Evolutionary conservation across 1,284 basidiomycete species (phyloP).

Genomic region (Irpex sp.): DNA sequence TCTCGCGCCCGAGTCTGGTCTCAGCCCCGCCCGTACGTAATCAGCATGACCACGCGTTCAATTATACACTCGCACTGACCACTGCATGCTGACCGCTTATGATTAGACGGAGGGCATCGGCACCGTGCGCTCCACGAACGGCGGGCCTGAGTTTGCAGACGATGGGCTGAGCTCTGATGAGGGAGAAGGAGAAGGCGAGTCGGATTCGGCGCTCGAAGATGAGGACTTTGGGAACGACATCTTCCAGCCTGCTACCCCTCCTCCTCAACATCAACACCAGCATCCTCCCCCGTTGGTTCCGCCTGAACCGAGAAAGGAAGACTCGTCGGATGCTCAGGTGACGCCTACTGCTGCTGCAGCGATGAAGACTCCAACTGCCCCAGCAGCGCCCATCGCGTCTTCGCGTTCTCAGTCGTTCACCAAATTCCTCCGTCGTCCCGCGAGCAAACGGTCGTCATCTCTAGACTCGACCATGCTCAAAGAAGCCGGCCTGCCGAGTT

Average conservation of each 20-base stretch:
- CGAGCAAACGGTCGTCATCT: constrained; percentile 29
- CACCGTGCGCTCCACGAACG: constrained; percentile 70
- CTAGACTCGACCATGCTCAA: constrained; percentile 23
- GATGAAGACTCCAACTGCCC: constrained; percentile 8
- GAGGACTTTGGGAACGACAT: constrained; percentile 25
- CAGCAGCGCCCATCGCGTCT: constrained; percentile 16
- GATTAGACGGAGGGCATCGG: constrained; percentile 84
- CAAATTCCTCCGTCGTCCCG: constrained; percentile 32
- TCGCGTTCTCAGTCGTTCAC: constrained; percentile 25
- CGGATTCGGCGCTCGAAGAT: constrained; percentile 32
- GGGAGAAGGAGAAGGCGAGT: constrained; percentile 34
- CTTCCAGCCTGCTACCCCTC: not conserved
- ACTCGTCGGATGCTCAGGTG: not conserved
- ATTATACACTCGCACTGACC: not conserved
- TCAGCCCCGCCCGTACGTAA: constrained; percentile 77
- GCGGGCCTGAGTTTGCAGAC: constrained; percentile 61
- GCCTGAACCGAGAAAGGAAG: not conserved
- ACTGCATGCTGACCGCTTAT: not conserved
- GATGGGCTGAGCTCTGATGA: constrained; percentile 68
- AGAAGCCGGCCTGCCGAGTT: constrained; percentile 12
- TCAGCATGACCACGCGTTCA: not conserved
- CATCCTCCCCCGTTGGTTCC: not conserved
- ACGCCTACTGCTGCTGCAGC: constrained; percentile 1
- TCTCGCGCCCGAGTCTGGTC: constrained; percentile 62
- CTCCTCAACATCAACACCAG: not conserved